These are phyloP conservation scores for Acacia confusa DNA, from an alignment of 306 rosid species.

Conservation along the genomic window DNA sequence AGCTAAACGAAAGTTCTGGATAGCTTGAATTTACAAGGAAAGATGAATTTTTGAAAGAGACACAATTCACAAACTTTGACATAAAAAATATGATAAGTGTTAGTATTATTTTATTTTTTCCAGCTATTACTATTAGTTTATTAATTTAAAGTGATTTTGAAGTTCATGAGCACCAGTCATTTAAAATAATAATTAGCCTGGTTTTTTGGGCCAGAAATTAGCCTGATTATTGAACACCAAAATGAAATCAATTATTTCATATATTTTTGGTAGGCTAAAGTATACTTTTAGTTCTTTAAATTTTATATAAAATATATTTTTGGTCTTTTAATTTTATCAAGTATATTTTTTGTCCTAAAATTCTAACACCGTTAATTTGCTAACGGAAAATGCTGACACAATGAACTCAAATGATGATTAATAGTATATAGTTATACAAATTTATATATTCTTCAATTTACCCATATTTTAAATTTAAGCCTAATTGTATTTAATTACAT, in stretches of 20 bases:
- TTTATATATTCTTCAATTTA: no score
- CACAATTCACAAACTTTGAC: slow-evolving; percentile 5
- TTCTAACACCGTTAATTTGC: no score
- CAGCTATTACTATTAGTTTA: slow-evolving; percentile 3
- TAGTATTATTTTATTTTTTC: slow-evolving; percentile 13
- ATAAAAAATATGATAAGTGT: not conserved
- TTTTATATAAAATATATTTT: no score
- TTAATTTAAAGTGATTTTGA: slow-evolving; percentile 28
- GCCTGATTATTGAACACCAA: not conserved
- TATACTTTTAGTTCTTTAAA: no score
- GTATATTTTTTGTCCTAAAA: no score
- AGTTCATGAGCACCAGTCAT: not conserved
- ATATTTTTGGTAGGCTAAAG: slow-evolving; percentile 5
- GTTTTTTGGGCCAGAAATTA: not conserved
- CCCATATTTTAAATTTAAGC: no score
- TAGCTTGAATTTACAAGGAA: slow-evolving; percentile 27
- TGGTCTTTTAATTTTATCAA: no score
- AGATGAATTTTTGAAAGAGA: slow-evolving; percentile 23
- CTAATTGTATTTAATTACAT: no score
- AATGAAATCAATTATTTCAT: not conserved
- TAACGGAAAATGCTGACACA: no score
- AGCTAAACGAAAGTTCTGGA: slow-evolving; percentile 27
- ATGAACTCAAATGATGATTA: no score
- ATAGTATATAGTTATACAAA: no score
- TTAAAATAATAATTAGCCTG: not conserved